Evolutionary conservation across 768 basidiomycete genomes (phyloP), one percentile per base, ranked within the genome.

Genomic region (Suillus subluteus): DNA sequence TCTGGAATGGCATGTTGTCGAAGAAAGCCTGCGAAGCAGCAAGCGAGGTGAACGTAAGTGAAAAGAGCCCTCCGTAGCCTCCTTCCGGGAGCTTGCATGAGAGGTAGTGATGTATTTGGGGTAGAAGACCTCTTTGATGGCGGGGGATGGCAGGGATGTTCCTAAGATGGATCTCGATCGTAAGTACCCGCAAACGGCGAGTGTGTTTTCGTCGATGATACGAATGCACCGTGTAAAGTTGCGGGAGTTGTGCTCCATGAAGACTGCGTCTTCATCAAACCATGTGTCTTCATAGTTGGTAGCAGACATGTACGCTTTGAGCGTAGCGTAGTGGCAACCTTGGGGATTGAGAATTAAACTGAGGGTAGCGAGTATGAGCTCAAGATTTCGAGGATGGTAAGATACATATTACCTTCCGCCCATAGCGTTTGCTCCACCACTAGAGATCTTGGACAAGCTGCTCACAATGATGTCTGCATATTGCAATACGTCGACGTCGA

Each of bases 171-270:
- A 90, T 58, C 85, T 87, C 2, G 86, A 82, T 46, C 82, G 84
- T 38, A 99, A 82, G 75, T 91, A 87, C 64, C 92, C 90, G 77
- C 95, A 96, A 65, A 96, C 82, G 54, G 86, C 86, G 74, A 94
- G 89, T 4, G 96, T 83, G 76, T 97, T 99, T 40, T 78, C 76
- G 76, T 99, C 94, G 77, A 97, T 94, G 63, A 82, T 75, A 64
- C 82, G 82, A 70, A 95, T 85, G 64, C 97, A 93, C 9, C 80
- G 82, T 62, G 84, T 79, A 82, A 97, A 98, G 79, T 98, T 90
- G 62, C 97, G 93, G n/a, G 97, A 99, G 79, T 99, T 99, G 70
- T 96, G 92, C 75, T 99, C 97, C 92, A 99, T 92, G 83, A 89
- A 97, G 65, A 98, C 88, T 50, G 94, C 95, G 73, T 99, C 97